Percentiles rank a stretch among this genome's conserved stretches.
Evolutionary conservation across 164 flowering plant genomes (phyloP).

Genomic region (Santalum album): DNA sequence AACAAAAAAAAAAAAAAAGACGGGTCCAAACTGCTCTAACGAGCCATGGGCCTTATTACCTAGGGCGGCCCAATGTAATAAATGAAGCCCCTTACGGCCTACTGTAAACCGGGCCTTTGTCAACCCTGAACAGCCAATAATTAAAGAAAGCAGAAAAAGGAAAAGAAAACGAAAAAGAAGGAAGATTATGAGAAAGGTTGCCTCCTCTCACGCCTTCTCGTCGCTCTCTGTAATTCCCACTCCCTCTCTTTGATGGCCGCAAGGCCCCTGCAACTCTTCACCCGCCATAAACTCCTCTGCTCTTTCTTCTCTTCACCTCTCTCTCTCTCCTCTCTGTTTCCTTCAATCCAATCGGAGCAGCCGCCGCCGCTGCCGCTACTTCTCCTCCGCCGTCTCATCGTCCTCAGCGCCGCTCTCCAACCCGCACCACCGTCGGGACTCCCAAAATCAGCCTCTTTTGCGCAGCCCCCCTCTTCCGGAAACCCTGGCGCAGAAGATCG

Average conservation of each 20-base stretch:
- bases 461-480: slow-evolving; percentile 14
- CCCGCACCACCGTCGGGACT: slow-evolving; percentile 9
- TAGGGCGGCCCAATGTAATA: too few species aligned
- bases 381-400: slow-evolving; percentile 20
- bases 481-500: slow-evolving; percentile 89
- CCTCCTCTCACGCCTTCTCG: too few species aligned
- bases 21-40: too few species aligned
- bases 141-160: too few species aligned
- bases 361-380: neutral
- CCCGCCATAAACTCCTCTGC: slow-evolving; percentile 8
- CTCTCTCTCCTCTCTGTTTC: slow-evolving; percentile 6
- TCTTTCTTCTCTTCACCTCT: neutral
- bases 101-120: too few species aligned
- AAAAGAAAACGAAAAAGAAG: too few species aligned
- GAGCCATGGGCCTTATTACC: too few species aligned
- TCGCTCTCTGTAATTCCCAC: neutral
- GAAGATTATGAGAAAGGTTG: too few species aligned
- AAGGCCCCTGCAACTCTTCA: slow-evolving; percentile 42
- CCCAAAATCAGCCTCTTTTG: slow-evolving; percentile 6
- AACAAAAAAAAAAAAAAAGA: too few species aligned
- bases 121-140: too few species aligned
- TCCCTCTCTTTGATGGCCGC: slow-evolving; percentile 47
- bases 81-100: too few species aligned
- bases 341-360: too few species aligned
- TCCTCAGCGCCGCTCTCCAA: slow-evolving; percentile 13